Conservation (phyloP, 2,329 filamentous ascomycete genomes). For the Colletotrichum chrysophilum region DNA sequence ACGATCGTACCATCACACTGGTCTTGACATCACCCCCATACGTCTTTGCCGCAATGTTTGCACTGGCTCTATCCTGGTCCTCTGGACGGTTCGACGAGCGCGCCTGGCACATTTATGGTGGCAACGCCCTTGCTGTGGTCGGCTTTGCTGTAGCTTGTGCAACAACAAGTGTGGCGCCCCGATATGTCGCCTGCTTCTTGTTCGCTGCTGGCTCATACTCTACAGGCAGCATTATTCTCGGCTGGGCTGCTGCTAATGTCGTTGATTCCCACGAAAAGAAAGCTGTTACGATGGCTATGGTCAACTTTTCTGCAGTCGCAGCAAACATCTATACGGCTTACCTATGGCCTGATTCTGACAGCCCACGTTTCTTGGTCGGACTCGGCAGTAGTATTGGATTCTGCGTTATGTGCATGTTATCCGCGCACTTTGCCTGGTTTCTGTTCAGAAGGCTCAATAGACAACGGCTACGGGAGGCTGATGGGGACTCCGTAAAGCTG, state of each 20-base stretch:
- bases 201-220: neutral
- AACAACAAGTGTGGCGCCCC: neutral
- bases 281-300: neutral
- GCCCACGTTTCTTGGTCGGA: neutral
- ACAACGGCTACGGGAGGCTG: neutral
- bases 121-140: conserved; percentile 42
- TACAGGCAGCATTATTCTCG: neutral
- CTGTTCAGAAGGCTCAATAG: neutral
- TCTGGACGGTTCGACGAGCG: conserved; percentile 52
- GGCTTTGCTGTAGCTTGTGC: conserved; percentile 36
- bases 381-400: neutral
- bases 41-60: conserved; percentile 39
- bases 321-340: neutral
- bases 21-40: conserved; percentile 54
- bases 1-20: conserved; percentile 40
- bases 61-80: conserved; percentile 39
- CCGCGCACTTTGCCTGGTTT: neutral
- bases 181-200: neutral
- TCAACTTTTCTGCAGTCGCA: neutral
- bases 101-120: conserved; percentile 50
- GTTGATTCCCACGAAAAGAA: neutral
- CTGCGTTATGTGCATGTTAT: neutral
- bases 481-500: neutral
- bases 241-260: neutral
- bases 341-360: neutral